Percentiles rank a stretch among this genome's conserved stretches.
These are phyloP conservation scores for Hylodesmum podocarpum DNA, from an alignment of 306 rosid species.

Conservation along the genomic window DNA sequence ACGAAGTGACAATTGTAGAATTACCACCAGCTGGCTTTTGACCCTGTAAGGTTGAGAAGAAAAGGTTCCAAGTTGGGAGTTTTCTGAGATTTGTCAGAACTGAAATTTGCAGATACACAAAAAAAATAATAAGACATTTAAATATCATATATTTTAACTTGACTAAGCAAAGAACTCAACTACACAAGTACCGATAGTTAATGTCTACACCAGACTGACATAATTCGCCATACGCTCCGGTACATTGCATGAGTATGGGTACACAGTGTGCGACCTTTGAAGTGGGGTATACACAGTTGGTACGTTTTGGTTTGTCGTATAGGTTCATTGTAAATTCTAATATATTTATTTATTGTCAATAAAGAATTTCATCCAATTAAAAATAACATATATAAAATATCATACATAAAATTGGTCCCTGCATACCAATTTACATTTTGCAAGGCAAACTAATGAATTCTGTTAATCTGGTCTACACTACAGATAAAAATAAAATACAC, in stretches of 20 bases:
- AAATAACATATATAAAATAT: no score
- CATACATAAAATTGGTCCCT: no score
- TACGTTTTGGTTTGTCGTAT: no score
- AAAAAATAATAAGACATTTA: constrained; percentile 20
- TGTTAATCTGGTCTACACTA: neutral
- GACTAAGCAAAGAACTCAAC: constrained; percentile 13
- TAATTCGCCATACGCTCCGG: no score
- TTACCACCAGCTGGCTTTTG: constrained; percentile 59
- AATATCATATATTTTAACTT: constrained; percentile 15
- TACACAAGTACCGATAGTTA: neutral
- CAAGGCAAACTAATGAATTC: no score
- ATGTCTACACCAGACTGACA: neutral
- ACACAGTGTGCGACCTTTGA: no score
- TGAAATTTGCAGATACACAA: constrained; percentile 32
- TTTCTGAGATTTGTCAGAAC: constrained; percentile 49
- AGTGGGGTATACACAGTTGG: no score
- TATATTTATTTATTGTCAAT: no score
- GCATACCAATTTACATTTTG: no score
- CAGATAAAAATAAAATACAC: neutral
- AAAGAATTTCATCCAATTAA: no score
- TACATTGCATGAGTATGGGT: no score
- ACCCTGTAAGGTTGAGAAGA: constrained; percentile 68
- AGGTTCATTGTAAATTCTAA: no score
- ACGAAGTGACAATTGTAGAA: constrained; percentile 57
- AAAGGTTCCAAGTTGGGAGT: constrained; percentile 42